Percentiles rank a stretch among this genome's conserved stretches.
Conservation (phyloP, 176 grass and related monocot genomes). For the Carex pumila region DNA sequence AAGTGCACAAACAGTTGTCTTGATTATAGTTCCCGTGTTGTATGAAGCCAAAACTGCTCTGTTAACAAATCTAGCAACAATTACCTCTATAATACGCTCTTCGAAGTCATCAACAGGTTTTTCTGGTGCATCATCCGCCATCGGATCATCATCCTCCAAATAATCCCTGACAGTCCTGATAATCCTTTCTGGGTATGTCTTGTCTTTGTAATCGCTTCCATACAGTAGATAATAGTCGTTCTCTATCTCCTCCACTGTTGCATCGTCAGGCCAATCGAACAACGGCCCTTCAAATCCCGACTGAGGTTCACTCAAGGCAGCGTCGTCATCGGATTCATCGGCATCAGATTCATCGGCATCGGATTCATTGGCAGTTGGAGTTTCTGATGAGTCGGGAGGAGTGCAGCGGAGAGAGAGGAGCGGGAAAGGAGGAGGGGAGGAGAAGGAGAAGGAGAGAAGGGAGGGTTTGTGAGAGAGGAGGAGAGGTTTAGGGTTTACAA, state of each 20-base stretch:
- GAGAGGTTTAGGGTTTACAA: conserved; percentile 22
- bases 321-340: too few species aligned
- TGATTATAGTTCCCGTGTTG: too few species aligned
- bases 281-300: conserved; percentile 16
- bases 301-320: too few species aligned
- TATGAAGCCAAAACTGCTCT: too few species aligned
- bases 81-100: conserved; percentile 77
- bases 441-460: conserved; percentile 21
- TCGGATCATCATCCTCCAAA: too few species aligned
- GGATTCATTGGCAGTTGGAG: too few species aligned
- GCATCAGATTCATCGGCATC: too few species aligned
- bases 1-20: too few species aligned
- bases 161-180: too few species aligned
- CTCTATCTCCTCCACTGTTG: conserved; percentile 53
- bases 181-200: too few species aligned
- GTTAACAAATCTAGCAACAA: not conserved
- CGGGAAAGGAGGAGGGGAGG: not conserved
- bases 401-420: conserved; percentile 12
- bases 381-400: conserved; percentile 9
- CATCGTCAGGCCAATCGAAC: conserved; percentile 64
- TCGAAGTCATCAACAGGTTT: conserved; percentile 70
- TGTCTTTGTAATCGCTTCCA: too few species aligned
- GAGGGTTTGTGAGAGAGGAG: not conserved
- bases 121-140: not conserved
- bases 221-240: conserved; percentile 64